Evolutionary conservation across 768 basidiomycete species (phyloP).

Genomic region (Podaxis carcinomalis): DNA sequence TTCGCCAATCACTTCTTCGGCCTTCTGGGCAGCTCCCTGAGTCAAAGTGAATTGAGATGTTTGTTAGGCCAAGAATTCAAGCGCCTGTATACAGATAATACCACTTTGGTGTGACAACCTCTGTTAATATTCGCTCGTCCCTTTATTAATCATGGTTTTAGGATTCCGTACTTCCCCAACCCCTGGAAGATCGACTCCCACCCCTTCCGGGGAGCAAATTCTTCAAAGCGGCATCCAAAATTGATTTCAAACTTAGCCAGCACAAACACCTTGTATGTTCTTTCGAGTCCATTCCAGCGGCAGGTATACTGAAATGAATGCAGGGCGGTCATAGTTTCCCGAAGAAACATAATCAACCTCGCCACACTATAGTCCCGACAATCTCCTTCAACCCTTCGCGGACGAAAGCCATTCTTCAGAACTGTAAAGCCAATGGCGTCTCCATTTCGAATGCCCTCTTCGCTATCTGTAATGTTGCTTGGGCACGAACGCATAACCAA

Average conservation of each 20-base stretch:
- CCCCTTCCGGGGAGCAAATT: constrained; percentile 29
- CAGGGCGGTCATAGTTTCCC: constrained; percentile 78
- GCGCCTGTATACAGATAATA: constrained; percentile 14
- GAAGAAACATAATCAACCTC: constrained; percentile 33
- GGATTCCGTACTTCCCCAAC: constrained; percentile 22
- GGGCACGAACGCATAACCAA: constrained; percentile 47
- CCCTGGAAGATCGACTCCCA: constrained; percentile 50
- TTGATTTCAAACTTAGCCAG: constrained; percentile 56
- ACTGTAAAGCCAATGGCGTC: constrained; percentile 67
- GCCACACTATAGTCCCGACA: constrained; percentile 69
- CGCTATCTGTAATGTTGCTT: constrained; percentile 71
- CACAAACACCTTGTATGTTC: constrained; percentile 48
- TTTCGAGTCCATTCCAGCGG: neutral
- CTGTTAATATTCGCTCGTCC: neutral
- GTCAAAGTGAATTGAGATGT: constrained; percentile 22
- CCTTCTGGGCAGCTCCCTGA: constrained; percentile 36
- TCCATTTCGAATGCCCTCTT: constrained; percentile 76
- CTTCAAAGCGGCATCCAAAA: constrained; percentile 38
- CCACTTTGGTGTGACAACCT: neutral
- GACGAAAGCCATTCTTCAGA: constrained; percentile 61
- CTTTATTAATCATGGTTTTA: neutral
- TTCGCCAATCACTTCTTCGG: constrained; percentile 79
- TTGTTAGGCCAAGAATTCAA: constrained; percentile 32
- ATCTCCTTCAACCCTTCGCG: constrained; percentile 48
- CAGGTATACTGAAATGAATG: neutral